These are phyloP conservation scores for Ceratocystis cubensis DNA, from an alignment of 2,329 filamentous ascomycete species.

Conservation along the genomic window DNA sequence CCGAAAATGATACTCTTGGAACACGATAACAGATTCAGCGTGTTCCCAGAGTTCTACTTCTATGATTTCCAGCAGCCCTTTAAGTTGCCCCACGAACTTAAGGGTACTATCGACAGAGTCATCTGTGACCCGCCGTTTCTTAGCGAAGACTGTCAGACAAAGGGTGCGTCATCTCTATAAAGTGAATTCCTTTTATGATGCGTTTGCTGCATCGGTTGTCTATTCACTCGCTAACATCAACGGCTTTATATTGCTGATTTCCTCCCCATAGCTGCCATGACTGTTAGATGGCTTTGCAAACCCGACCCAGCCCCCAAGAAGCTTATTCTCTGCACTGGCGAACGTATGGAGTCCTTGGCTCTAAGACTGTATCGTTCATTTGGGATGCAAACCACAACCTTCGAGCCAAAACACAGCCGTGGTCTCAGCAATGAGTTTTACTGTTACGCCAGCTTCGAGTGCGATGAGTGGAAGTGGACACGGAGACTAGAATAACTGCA, in stretches of 20 bases:
- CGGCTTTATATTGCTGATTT: background rate
- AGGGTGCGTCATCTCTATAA: conserved; percentile 37
- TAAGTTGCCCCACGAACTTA: conserved; percentile 51
- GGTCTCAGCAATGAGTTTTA: conserved; percentile 70
- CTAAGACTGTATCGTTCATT: conserved; percentile 53
- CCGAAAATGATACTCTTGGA: conserved; percentile 58
- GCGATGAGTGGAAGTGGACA: conserved; percentile 39
- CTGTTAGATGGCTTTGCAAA: conserved; percentile 59
- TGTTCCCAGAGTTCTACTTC: conserved; percentile 60
- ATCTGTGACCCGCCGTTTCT: conserved; percentile 71
- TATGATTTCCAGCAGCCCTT: conserved; percentile 64
- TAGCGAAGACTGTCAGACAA: conserved; percentile 68
- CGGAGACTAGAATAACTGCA: conserved; percentile 19
- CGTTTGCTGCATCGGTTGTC: background rate
- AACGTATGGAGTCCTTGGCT: conserved; percentile 57
- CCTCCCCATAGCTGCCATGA: conserved; percentile 49
- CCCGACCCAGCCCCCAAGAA: conserved; percentile 25
- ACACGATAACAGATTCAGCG: conserved; percentile 58
- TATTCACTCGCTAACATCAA: background rate
- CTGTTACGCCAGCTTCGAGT: conserved; percentile 69
- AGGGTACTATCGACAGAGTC: conserved; percentile 53
- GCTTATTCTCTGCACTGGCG: conserved; percentile 62
- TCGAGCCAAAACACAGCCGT: conserved; percentile 55
- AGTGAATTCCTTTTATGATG: background rate
- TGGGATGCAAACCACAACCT: conserved; percentile 52